A percentile compares a stretch with the other conserved stretches of the same genome.
Conservation (phyloP, 768 basidiomycete species). For the Suillus subalutaceus region DNA sequence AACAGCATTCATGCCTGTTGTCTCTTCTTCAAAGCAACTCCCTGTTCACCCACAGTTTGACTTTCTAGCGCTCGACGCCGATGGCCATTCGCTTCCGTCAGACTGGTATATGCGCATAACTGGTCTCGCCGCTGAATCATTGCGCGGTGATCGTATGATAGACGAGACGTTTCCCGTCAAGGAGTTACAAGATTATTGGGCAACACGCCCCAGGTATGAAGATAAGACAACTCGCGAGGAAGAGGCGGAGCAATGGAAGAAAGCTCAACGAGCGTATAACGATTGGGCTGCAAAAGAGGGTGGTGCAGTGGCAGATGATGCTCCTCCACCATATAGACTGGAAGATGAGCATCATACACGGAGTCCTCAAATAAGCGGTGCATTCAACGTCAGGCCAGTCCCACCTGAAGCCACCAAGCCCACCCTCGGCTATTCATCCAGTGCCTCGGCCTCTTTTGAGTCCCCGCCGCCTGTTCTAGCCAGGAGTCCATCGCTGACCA, state of each 20-base stretch:
- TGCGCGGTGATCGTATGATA: constrained; percentile 66
- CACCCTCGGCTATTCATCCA: neutral
- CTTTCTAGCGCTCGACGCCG: constrained; percentile 76
- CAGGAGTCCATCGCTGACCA: constrained; percentile 12
- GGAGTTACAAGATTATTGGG: constrained; percentile 78
- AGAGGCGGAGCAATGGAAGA: constrained; percentile 29
- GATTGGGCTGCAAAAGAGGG: constrained; percentile 41
- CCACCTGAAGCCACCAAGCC: constrained; percentile 18
- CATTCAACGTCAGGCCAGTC: constrained; percentile 5
- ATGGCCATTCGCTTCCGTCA: constrained; percentile 73
- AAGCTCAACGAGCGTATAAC: constrained; percentile 38
- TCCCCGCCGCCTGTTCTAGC: constrained; percentile 18
- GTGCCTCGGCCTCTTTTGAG: constrained; percentile 9
- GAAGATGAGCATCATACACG: constrained; percentile 40
- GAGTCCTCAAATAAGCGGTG: constrained; percentile 4
- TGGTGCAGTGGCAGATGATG: constrained; percentile 45
- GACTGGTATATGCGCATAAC: constrained; percentile 89
- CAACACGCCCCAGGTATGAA: constrained; percentile 61
- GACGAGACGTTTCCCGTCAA: constrained; percentile 68
- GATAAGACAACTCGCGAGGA: constrained; percentile 19
- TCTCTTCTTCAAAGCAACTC: constrained; percentile 56
- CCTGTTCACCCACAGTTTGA: constrained; percentile 61
- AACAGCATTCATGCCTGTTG: constrained; percentile 78
- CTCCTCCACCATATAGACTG: constrained; percentile 69
- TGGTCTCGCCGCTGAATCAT: constrained; percentile 69